phyloP scores from a whole-genome alignment of 139 green algal species.

The Volvox reticuliferus region DNA sequence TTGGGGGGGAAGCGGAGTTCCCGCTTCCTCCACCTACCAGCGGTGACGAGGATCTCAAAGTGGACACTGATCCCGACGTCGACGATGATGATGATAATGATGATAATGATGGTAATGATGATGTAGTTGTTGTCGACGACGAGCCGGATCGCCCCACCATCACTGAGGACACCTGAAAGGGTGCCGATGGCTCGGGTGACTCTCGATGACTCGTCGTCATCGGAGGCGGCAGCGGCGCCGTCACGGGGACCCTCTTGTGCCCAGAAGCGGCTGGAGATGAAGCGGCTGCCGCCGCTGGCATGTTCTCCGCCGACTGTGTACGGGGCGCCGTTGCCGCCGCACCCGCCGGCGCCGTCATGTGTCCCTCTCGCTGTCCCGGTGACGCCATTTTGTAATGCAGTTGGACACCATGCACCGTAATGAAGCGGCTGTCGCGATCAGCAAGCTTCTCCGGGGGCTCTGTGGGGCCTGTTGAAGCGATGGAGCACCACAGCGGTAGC shows the following conservation, averaged over 20 bases:
- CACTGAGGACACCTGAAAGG: background rate
- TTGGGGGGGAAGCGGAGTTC: background rate
- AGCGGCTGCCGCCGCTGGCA: background rate
- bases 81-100: background rate
- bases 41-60: background rate
- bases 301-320: background rate
- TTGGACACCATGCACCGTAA: slow-evolving; percentile 57
- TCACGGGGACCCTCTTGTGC: background rate
- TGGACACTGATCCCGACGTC: background rate
- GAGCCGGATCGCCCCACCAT: too few species aligned
- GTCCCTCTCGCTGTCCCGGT: background rate
- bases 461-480: slow-evolving; percentile 33
- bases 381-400: slow-evolving; percentile 74
- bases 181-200: background rate
- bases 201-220: too few species aligned
- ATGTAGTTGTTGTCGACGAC: background rate
- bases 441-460: slow-evolving; percentile 58
- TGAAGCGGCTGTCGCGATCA: slow-evolving; percentile 72
- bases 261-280: background rate
- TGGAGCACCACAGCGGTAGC: too few species aligned
- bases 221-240: too few species aligned
- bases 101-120: background rate
- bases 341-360: background rate
- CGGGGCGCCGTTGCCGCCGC: background rate
- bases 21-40: background rate